Conservation (phyloP, 306 rosid species). For the Castanopsis chinensis region DNA sequence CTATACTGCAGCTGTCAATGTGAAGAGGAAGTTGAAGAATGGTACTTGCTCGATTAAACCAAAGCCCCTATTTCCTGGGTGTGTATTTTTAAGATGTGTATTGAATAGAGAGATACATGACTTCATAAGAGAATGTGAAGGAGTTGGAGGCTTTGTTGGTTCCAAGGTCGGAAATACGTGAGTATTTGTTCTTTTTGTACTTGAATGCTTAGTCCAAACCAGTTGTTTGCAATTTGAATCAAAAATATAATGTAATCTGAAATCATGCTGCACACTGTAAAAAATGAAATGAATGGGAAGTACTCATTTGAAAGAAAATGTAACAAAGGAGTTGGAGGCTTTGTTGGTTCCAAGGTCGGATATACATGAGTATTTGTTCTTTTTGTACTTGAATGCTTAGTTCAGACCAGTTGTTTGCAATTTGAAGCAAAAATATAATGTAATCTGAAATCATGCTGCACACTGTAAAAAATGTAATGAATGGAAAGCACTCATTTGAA, state of each 20-base stretch:
- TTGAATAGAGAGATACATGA: conserved; percentile 86
- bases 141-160: conserved; percentile 89
- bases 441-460: background rate
- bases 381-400: background rate
- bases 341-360: conserved; percentile 77
- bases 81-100: conserved; percentile 65
- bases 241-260: background rate
- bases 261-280: background rate
- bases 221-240: background rate
- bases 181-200: conserved; percentile 31
- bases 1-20: conserved; percentile 65
- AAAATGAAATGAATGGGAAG: conserved; percentile 56
- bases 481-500: background rate
- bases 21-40: conserved; percentile 64
- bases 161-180: conserved; percentile 83
- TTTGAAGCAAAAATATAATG: background rate
- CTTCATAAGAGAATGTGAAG: conserved; percentile 63
- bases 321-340: conserved; percentile 74
- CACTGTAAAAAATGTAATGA: too few relatives aligned
- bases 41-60: conserved; percentile 62
- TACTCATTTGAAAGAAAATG: conserved; percentile 66
- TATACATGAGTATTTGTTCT: conserved; percentile 58
- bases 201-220: background rate
- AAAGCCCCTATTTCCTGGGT: conserved; percentile 73
- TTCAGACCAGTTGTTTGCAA: background rate